phyloP scores from a whole-genome alignment of 2,329 filamentous ascomycete genomes.

The Nectriaceae sp. region DNA sequence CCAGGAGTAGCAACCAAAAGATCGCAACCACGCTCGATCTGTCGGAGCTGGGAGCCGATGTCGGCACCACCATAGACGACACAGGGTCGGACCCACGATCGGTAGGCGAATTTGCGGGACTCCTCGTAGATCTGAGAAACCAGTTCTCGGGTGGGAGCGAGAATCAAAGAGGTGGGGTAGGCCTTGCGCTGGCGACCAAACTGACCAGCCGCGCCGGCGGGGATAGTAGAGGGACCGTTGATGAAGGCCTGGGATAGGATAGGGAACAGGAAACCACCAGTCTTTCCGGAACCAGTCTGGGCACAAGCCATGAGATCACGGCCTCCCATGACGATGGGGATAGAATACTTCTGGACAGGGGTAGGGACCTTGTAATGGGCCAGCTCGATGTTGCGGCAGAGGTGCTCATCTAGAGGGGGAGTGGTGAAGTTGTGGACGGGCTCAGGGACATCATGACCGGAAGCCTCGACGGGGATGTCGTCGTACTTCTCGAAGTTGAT shows the following conservation, averaged over 20 bases:
- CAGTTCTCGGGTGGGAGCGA: conserved; percentile 96
- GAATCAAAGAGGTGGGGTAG: conserved; percentile 91
- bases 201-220: conserved; percentile 65
- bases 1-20: conserved; percentile 95
- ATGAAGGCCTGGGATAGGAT: conserved; percentile 97
- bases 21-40: conserved; percentile 97
- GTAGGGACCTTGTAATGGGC: conserved; percentile 95
- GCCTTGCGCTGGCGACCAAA: conserved; percentile 96
- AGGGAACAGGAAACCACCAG: conserved; percentile 98
- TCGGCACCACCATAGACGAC: conserved; percentile 99
- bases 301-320: conserved; percentile 99
- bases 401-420: conserved; percentile 91
- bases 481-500: conserved; percentile 99
- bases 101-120: conserved; percentile 96
- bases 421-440: conserved; percentile 89
- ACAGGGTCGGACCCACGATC: conserved; percentile 97
- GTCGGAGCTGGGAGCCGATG: conserved; percentile 95
- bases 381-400: conserved; percentile 89
- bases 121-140: conserved; percentile 99
- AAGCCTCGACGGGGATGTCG: conserved; percentile 97
- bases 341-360: conserved; percentile 98
- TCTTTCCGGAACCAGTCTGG: conserved; percentile 99
- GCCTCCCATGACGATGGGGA: conserved; percentile 96
- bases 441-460: conserved; percentile 89
- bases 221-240: conserved; percentile 75